Evolutionary conservation across 106 monocot genomes (phyloP), one percentile per base, ranked within the genome.

Genomic region (Allium fistulosum): DNA sequence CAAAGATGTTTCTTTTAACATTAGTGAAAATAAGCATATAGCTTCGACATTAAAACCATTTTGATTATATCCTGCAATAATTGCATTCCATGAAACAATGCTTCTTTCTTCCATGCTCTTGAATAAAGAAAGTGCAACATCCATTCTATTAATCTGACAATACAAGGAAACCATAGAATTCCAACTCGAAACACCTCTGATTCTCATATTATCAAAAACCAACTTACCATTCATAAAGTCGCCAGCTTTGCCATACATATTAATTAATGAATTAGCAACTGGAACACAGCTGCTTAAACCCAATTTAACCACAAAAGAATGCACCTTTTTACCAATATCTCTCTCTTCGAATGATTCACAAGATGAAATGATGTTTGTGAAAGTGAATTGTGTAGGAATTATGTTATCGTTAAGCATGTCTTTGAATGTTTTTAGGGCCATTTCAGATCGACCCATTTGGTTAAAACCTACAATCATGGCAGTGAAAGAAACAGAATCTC

Each of bases 401-500:
- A 80, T 61, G 10, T 88, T 71, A 11, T 10, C 81, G 17, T 62
- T 10, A 55, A 84, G 53, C 96, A 97, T 97, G 10, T 68, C 71
- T 11, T 70, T 17, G 46, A 96, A 84, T 50, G 59, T 85, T 15
- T 7, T 9, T 5, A 89, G 69, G 1, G 89, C 84, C 47, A 58
- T 57, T 15, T 60, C 59, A 69, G 81, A 89, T 67, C 47, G 61
- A 51, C 84, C 89, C 16, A 70, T 71, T 51, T 57, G 69, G 61
- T 83, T 92, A 49, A 72, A 85, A 0, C 89, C 92, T 2, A 90
- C 86, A 50, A 99, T 81, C 80, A 99, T 69, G 8, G 80, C 28
- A 11, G 92, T 99, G 87, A 89, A 99, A 0, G 97, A 92, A 7
- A 99, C 84, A 1, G 92, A 81, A 58, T 99, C 92, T 57, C 84